phyloP scores from a whole-genome alignment of 2,329 filamentous ascomycete genomes.

The Didymella sp. region DNA sequence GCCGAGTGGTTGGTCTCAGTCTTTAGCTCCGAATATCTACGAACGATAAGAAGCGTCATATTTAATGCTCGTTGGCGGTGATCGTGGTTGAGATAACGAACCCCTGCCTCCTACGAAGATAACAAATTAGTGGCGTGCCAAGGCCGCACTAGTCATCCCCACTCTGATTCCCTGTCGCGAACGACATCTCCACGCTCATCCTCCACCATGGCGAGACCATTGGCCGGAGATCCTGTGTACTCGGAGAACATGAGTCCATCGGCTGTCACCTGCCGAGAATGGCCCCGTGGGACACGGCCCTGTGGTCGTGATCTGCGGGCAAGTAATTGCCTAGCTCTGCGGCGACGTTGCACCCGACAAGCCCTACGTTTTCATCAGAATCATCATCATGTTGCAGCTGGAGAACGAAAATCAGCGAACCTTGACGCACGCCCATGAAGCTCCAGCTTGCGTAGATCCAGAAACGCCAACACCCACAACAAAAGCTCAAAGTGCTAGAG shows the following conservation, averaged over 20 bases:
- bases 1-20: not conserved
- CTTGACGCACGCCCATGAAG: not conserved
- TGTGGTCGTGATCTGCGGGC: not conserved
- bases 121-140: not conserved
- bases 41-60: not conserved
- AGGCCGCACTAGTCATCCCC: not conserved
- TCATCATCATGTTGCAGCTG: not conserved
- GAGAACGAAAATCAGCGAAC: not conserved
- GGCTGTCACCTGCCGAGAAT: not conserved
- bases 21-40: not conserved
- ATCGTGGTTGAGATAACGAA: conserved; percentile 4
- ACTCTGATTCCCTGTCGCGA: not conserved
- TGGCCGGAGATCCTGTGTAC: not conserved
- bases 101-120: conserved; percentile 1
- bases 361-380: not conserved
- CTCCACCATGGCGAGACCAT: not conserved
- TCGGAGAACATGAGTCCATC: not conserved
- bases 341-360: not conserved
- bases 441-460: not conserved
- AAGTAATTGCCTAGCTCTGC: not conserved
- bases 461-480: not conserved
- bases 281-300: not conserved
- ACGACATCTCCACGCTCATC: not conserved
- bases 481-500: not conserved
- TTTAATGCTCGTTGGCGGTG: not conserved